Evolutionary conservation across 345 rosid genomes (phyloP).

Genomic region (Gossypium arboreum): DNA sequence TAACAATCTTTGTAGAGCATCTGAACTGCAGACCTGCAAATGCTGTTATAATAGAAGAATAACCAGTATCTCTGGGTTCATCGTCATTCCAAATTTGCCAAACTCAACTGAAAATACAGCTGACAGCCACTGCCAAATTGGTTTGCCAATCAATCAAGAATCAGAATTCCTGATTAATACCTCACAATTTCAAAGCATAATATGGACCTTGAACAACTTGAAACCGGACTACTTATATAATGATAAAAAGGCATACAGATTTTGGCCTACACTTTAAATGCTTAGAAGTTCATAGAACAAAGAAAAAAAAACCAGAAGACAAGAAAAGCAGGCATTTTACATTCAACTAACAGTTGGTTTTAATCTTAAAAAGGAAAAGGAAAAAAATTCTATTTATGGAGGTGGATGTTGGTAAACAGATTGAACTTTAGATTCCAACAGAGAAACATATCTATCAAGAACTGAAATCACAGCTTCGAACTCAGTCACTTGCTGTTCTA

Average conservation of each 20-base stretch:
- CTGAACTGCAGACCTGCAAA: no score
- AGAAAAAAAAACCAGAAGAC: background rate
- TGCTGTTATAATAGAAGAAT: no score
- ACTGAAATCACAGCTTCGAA: slow-evolving; percentile 74
- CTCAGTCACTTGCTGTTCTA: slow-evolving; percentile 71
- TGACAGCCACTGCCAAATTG: no score
- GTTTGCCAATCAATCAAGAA: background rate
- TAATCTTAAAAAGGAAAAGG: background rate
- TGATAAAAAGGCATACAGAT: background rate
- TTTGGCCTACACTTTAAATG: background rate
- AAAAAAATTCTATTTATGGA: background rate
- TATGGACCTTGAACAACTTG: background rate
- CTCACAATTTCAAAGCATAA: background rate
- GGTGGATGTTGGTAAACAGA: slow-evolving; percentile 32
- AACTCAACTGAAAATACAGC: no score
- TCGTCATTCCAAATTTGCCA: no score
- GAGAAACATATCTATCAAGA: slow-evolving; percentile 69
- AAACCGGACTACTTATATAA: background rate
- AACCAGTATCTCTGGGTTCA: no score
- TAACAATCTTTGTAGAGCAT: no score
- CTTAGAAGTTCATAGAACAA: background rate
- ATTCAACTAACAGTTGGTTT: background rate
- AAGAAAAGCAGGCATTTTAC: background rate
- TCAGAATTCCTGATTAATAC: background rate
- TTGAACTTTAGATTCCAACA: slow-evolving; percentile 64